Percentiles rank a stretch among this genome's conserved stretches.
These are phyloP conservation scores for Ramularia endophylla DNA, from an alignment of 2,329 filamentous ascomycete species.

Conservation along the genomic window DNA sequence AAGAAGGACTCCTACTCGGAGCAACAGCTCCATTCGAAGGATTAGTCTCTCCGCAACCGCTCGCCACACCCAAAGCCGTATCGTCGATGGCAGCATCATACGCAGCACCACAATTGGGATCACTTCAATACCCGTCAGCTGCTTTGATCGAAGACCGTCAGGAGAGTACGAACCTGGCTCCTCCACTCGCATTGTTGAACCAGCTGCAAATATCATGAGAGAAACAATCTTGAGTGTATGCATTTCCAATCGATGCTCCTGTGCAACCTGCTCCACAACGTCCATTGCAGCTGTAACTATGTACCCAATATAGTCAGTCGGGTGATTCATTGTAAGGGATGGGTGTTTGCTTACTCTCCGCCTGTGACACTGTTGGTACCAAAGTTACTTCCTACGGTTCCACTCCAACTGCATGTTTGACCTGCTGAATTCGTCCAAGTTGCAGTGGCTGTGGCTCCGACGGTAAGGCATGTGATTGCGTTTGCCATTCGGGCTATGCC, in stretches of 20 bases:
- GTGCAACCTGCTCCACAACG: constrained; percentile 45
- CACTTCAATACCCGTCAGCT: too few relatives aligned
- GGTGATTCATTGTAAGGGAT: background rate
- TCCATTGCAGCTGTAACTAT: constrained; percentile 46
- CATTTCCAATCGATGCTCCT: constrained; percentile 41
- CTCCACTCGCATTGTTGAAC: constrained; percentile 45
- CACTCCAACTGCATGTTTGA: constrained; percentile 39
- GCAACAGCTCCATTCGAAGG: constrained; percentile 22
- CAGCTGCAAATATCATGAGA: constrained; percentile 49
- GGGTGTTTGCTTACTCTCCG: constrained; percentile 38
- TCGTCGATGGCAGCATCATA: constrained; percentile 42
- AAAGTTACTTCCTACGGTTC: constrained; percentile 45
- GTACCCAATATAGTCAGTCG: background rate
- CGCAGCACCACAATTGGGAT: constrained; percentile 44
- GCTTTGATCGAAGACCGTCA: background rate
- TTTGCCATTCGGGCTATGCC: too few relatives aligned
- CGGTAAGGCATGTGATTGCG: constrained; percentile 35
- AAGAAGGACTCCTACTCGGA: too few relatives aligned
- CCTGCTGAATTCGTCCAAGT: constrained; percentile 43
- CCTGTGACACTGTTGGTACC: constrained; percentile 38
- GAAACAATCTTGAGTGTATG: constrained; percentile 48
- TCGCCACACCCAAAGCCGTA: constrained; percentile 32
- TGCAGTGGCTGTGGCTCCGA: constrained; percentile 40
- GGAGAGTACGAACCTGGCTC: constrained; percentile 37
- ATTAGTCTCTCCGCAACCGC: constrained; percentile 29